Conservation (phyloP, 78 protist genomes). For the Dictyostelium intermedium region DNA sequence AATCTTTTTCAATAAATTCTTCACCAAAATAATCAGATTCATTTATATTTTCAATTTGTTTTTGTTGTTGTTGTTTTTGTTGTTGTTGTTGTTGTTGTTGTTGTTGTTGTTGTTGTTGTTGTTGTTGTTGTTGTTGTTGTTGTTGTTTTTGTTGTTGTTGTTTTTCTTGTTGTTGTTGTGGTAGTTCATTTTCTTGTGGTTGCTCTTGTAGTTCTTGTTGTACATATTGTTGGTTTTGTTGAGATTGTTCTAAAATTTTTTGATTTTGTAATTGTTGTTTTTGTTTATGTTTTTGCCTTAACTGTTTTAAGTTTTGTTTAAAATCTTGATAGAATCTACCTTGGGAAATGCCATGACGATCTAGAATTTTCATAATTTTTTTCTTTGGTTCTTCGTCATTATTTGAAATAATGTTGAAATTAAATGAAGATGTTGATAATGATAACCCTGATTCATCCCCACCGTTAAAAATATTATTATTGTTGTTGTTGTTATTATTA, state of each 20-base stretch:
- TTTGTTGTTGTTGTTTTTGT: neutral
- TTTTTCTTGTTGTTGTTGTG: neutral
- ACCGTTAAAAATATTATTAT: too few relatives aligned
- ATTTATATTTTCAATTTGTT: neutral
- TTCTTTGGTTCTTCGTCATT: conserved; percentile 1
- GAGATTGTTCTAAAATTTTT: neutral
- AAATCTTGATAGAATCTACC: conserved; percentile 45
- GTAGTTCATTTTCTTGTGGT: neutral
- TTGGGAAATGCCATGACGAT: conserved; percentile 33
- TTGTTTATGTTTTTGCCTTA: neutral
- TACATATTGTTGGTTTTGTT: neutral
- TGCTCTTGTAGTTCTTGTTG: neutral
- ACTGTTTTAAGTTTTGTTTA: neutral
- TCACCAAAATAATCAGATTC: conserved; percentile 5
- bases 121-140: neutral
- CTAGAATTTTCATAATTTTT: neutral
- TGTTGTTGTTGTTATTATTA: neutral
- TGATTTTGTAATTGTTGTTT: neutral
- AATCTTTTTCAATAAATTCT: conserved; percentile 14
- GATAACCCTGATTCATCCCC: neutral
- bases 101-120: neutral
- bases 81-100: neutral
- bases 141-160: neutral
- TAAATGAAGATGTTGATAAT: neutral
- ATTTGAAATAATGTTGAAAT: neutral